phyloP scores from a whole-genome alignment of 768 basidiomycete genomes.

The Amyloporia xantha region DNA sequence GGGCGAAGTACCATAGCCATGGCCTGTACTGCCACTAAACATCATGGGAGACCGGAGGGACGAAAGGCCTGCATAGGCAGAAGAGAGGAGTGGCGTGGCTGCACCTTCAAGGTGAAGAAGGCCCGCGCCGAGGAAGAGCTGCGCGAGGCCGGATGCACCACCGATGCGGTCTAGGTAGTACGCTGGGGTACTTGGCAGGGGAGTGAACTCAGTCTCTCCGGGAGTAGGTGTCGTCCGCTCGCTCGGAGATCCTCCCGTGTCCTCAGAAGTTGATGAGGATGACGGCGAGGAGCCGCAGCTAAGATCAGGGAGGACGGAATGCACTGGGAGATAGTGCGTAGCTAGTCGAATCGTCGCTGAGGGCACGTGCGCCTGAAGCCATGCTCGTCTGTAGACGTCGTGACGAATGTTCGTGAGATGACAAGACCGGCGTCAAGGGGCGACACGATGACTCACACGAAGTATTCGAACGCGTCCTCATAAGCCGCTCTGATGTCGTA shows the following conservation, averaged over 20 bases:
- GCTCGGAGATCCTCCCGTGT: neutral
- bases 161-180: constrained; percentile 68
- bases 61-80: constrained; percentile 71
- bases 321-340: constrained; percentile 62
- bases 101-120: constrained; percentile 78
- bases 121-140: constrained; percentile 73
- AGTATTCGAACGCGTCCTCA: constrained; percentile 77
- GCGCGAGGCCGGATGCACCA: constrained; percentile 58
- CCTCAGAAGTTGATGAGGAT: constrained; percentile 3
- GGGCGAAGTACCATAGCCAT: constrained; percentile 4
- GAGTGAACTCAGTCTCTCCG: constrained; percentile 15
- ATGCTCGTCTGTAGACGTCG: constrained; percentile 53
- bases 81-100: constrained; percentile 61
- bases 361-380: constrained; percentile 71
- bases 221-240: constrained; percentile 12
- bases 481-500: constrained; percentile 70
- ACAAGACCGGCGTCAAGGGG: too few relatives aligned
- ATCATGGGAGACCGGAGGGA: constrained; percentile 61
- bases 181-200: constrained; percentile 40
- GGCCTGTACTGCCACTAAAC: constrained; percentile 30
- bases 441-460: constrained; percentile 47
- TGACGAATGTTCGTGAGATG: neutral
- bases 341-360: constrained; percentile 74
- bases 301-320: constrained; percentile 25
- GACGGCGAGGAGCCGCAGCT: constrained; percentile 2